A percentile compares a stretch with the other conserved stretches of the same genome.
Conservation (phyloP, 1,139 yeast species). For the Lodderomyces jiufengensis region DNA sequence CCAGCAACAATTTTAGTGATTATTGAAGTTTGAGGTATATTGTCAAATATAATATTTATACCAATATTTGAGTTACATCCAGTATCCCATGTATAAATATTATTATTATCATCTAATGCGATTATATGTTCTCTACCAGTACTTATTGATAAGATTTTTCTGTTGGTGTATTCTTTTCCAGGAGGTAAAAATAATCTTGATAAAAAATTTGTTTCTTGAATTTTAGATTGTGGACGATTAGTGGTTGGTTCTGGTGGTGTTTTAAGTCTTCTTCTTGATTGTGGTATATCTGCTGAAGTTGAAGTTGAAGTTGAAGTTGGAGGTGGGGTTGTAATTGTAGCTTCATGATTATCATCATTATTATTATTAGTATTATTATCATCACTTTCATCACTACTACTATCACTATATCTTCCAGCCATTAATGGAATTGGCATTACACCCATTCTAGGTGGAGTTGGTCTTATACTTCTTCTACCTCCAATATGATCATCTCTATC, state of each 20-base stretch:
- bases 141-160: slow-evolving; percentile 46
- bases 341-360: not conserved
- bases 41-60: slow-evolving; percentile 41
- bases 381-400: slow-evolving; percentile 5
- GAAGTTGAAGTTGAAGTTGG: slow-evolving; percentile 19
- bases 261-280: slow-evolving; percentile 11
- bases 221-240: slow-evolving; percentile 9
- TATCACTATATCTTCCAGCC: slow-evolving; percentile 8
- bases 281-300: slow-evolving; percentile 7
- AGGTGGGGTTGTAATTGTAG: not conserved
- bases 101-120: slow-evolving; percentile 53
- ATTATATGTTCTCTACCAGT: slow-evolving; percentile 68
- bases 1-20: slow-evolving; percentile 55
- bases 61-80: slow-evolving; percentile 44
- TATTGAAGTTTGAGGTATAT: slow-evolving; percentile 9
- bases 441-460: slow-evolving; percentile 7
- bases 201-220: slow-evolving; percentile 29
- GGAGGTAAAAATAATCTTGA: slow-evolving; percentile 27
- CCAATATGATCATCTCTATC: slow-evolving; percentile 5
- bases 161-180: slow-evolving; percentile 4
- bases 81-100: slow-evolving; percentile 64
- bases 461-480: slow-evolving; percentile 9
- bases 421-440: slow-evolving; percentile 12
- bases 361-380: not conserved
- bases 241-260: slow-evolving; percentile 2